Evolutionary conservation across 1,284 basidiomycete species (phyloP).

Genomic region (Prillingera fragicola): DNA sequence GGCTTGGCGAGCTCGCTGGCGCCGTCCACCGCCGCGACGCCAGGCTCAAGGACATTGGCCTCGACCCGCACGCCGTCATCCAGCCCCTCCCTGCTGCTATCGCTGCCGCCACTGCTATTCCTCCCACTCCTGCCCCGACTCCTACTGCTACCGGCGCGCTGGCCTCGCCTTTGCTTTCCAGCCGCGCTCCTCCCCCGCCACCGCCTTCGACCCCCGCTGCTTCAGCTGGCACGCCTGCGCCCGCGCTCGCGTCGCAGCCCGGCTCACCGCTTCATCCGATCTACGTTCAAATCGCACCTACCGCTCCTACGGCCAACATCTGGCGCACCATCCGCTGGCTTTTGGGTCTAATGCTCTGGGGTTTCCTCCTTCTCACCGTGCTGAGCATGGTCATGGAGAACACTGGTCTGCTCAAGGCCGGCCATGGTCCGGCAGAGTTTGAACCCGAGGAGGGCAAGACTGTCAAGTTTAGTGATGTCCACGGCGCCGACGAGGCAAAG

Average conservation of each 20-base stretch:
- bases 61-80: background rate
- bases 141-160: slow-evolving; percentile 45
- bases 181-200: slow-evolving; percentile 43
- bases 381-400: slow-evolving; percentile 85
- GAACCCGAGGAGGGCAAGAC: slow-evolving; percentile 59
- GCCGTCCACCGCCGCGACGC: slow-evolving; percentile 32
- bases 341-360: slow-evolving; percentile 34
- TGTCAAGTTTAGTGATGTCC: slow-evolving; percentile 85
- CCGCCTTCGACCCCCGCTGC: slow-evolving; percentile 26
- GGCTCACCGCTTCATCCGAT: slow-evolving; percentile 42
- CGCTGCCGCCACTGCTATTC: slow-evolving; percentile 3
- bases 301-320: slow-evolving; percentile 28
- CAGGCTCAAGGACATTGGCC: slow-evolving; percentile 6
- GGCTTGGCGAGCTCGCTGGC: slow-evolving; percentile 28
- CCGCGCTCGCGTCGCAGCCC: slow-evolving; percentile 8
- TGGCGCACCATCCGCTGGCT: slow-evolving; percentile 35
- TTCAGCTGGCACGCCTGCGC: background rate
- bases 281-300: slow-evolving; percentile 42
- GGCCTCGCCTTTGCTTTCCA: slow-evolving; percentile 48
- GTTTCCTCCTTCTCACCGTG: slow-evolving; percentile 61
- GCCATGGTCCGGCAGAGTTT: slow-evolving; percentile 57
- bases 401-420: slow-evolving; percentile 82
- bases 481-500: slow-evolving; percentile 92
- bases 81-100: background rate
- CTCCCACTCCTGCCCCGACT: slow-evolving; percentile 21